phyloP scores from a whole-genome alignment of 139 green algal species.

The Pseudopediastrum boryanum region DNA sequence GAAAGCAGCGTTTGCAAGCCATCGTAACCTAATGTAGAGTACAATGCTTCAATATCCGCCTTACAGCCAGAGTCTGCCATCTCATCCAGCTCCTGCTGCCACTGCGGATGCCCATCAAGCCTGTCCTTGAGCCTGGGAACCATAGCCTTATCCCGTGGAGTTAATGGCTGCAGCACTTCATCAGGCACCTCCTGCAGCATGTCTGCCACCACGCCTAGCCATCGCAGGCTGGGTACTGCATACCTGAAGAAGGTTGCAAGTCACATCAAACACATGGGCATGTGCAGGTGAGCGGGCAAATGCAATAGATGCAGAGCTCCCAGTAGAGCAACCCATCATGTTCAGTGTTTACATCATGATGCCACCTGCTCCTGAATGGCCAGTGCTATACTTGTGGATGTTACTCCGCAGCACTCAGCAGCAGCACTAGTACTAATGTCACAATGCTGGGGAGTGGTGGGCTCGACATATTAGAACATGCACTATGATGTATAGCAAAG shows the following conservation, averaged over 20 bases:
- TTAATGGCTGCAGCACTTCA: slow-evolving; percentile 39
- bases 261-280: background rate
- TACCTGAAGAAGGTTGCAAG: slow-evolving; percentile 34
- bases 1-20: background rate
- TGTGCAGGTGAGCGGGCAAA: background rate
- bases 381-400: no score
- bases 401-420: no score
- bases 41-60: slow-evolving; percentile 71
- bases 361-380: no score
- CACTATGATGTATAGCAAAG: no score
- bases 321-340: background rate
- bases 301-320: background rate
- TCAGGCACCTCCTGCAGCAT: slow-evolving; percentile 58
- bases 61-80: slow-evolving; percentile 58
- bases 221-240: slow-evolving; percentile 66
- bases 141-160: slow-evolving; percentile 44
- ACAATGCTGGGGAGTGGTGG: no score
- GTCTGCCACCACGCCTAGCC: slow-evolving; percentile 70
- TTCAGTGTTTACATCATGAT: no score
- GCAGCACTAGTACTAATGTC: no score
- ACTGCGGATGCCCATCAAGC: slow-evolving; percentile 11
- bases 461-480: no score
- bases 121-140: slow-evolving; percentile 36
- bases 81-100: slow-evolving; percentile 49
- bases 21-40: slow-evolving; percentile 26